phyloP scores from a whole-genome alignment of 805 yeast genomes.

The Kazachstania taianensis region DNA sequence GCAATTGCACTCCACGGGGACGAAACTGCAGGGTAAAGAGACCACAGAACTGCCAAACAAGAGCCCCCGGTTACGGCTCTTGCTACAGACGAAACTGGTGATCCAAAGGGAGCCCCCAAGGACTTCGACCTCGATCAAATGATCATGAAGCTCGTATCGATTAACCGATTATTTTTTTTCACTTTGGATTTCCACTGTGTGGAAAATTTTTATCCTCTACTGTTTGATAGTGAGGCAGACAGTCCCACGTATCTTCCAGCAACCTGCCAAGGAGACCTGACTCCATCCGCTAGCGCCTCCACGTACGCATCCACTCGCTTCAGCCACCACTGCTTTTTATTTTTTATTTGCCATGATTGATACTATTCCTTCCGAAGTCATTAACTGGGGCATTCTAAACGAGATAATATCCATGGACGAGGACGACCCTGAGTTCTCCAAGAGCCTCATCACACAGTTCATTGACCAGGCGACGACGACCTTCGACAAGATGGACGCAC shows the following conservation, averaged over 20 bases:
- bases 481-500: conserved; percentile 54
- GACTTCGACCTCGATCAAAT: no score
- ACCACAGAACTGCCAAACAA: conserved; percentile 9
- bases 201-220: no score
- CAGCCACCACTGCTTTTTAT: no score
- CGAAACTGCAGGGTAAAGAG: background rate
- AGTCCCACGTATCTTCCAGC: background rate
- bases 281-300: background rate
- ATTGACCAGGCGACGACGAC: conserved; percentile 84
- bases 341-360: no score
- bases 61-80: conserved; percentile 36
- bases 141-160: no score
- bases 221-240: no score
- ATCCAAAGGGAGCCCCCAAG: conserved; percentile 47
- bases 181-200: no score
- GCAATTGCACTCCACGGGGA: background rate
- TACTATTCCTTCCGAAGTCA: conserved; percentile 42
- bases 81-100: conserved; percentile 52
- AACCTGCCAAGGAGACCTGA: background rate
- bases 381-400: conserved; percentile 81
- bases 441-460: conserved; percentile 68
- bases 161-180: no score
- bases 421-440: conserved; percentile 85
- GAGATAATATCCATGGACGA: conserved; percentile 94
- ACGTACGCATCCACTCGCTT: background rate